Evolutionary conservation across 768 basidiomycete species (phyloP).

Genomic region (Podaxis sp.): DNA sequence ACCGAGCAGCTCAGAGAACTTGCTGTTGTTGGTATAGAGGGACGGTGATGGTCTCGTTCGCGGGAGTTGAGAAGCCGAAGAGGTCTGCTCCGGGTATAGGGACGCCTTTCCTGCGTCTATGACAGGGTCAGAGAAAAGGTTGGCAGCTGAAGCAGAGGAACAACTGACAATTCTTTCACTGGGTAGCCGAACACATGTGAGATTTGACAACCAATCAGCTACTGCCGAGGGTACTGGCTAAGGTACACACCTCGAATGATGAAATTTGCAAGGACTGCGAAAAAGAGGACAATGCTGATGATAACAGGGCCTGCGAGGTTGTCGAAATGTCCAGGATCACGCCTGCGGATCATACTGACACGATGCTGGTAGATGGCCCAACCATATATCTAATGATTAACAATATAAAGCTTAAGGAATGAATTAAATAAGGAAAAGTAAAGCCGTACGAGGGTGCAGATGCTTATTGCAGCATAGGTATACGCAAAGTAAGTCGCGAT

Average conservation of each 20-base stretch:
- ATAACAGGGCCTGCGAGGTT: constrained; percentile 79
- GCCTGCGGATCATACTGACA: constrained; percentile 85
- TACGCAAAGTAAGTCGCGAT: constrained; percentile 80
- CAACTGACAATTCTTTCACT: constrained; percentile 57
- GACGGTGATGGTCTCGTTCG: background rate
- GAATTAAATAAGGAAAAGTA: background rate
- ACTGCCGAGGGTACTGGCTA: constrained; percentile 2
- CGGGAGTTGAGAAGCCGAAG: constrained; percentile 16
- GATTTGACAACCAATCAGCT: constrained; percentile 3
- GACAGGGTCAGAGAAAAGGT: background rate
- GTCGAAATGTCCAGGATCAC: constrained; percentile 90
- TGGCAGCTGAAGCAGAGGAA: background rate
- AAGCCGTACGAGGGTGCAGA: constrained; percentile 58
- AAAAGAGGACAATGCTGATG: constrained; percentile 80
- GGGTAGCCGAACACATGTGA: background rate
- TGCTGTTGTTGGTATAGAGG: background rate
- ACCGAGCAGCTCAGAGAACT: background rate
- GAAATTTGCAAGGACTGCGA: constrained; percentile 88
- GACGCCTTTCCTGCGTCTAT: constrained; percentile 26
- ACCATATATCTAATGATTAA: constrained; percentile 66
- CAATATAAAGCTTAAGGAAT: background rate
- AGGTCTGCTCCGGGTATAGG: constrained; percentile 31
- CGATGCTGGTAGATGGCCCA: constrained; percentile 85
- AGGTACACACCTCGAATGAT: constrained; percentile 69
- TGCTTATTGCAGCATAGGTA: constrained; percentile 76